Evolutionary conservation across 75 land plant genomes (phyloP).

Genomic region (Pinus albicaulis): DNA sequence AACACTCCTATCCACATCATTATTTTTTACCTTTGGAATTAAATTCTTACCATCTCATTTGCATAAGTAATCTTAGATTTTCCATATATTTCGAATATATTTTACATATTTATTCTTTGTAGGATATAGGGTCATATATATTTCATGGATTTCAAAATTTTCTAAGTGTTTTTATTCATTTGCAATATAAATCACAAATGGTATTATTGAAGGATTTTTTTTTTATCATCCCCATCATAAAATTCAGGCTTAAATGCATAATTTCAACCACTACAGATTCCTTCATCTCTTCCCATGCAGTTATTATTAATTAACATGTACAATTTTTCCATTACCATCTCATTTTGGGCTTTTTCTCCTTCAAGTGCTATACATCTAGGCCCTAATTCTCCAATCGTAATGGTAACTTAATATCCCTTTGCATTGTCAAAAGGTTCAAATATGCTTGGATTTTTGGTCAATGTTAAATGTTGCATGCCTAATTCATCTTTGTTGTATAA

Average conservation of each 20-base stretch:
- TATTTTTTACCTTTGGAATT: conserved; percentile 91
- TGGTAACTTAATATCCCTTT: not conserved
- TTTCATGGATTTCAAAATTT: conserved; percentile 94
- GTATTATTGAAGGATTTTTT: conserved; percentile 96
- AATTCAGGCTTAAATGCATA: conserved; percentile 49
- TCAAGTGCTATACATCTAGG: conserved; percentile 41
- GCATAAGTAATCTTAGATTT: conserved; percentile 86
- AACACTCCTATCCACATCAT: conserved; percentile 91
- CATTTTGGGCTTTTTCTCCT: conserved; percentile 55
- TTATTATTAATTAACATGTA: conserved; percentile 41
- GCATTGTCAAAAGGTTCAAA: not conserved
- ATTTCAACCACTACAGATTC: conserved; percentile 55
- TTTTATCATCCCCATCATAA: conserved; percentile 96
- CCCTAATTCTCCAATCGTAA: conserved; percentile 16
- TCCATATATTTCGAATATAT: conserved; percentile 88
- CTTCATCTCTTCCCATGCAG: conserved; percentile 43
- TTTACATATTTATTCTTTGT: conserved; percentile 94
- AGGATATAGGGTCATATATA: conserved; percentile 97
- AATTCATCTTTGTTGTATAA: too few species aligned
- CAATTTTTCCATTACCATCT: conserved; percentile 53
- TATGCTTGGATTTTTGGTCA: conserved; percentile 15
- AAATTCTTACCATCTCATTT: conserved; percentile 88
- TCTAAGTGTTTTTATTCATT: conserved; percentile 94
- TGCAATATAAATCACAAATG: conserved; percentile 90
- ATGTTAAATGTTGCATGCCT: too few species aligned